Conservation (phyloP, 2,329 filamentous ascomycete genomes). For the Metarhizium anisopliae region DNA sequence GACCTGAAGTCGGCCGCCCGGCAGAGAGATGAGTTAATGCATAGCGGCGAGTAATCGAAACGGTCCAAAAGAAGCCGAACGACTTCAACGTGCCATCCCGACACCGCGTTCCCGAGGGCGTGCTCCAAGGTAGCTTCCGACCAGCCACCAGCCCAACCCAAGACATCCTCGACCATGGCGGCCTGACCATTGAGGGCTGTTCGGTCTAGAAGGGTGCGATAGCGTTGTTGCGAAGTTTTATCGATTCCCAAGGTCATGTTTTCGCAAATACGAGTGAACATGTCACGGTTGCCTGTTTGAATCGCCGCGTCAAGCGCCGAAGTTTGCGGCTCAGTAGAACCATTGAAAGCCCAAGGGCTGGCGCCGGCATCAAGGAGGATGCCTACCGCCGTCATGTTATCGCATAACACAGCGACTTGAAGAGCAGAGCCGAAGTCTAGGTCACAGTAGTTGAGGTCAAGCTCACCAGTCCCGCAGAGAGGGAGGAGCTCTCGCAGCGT, state of each 20-base stretch:
- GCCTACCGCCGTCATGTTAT: conserved; percentile 7
- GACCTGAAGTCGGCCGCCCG: background rate
- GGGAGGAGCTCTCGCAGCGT: background rate
- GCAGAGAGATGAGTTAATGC: conserved; percentile 3
- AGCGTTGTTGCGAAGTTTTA: background rate
- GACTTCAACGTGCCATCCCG: conserved; percentile 10
- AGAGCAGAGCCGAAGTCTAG: conserved; percentile 7
- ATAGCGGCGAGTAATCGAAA: conserved; percentile 3
- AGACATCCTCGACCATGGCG: conserved; percentile 9
- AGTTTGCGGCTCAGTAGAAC: background rate
- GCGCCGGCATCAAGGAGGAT: conserved; percentile 10
- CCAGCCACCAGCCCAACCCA: conserved; percentile 12
- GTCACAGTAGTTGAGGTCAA: conserved; percentile 3
- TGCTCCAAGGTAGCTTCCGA: background rate
- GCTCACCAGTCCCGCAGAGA: background rate
- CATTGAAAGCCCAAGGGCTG: conserved; percentile 1
- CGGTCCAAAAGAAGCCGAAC: conserved; percentile 5
- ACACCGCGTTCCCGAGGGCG: conserved; percentile 8
- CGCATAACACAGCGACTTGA: conserved; percentile 7
- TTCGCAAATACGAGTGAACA: conserved; percentile 4
- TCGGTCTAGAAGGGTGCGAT: conserved; percentile 3
- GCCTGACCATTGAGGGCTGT: conserved; percentile 10
- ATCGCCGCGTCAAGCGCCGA: conserved; percentile 1
- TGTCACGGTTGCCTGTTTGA: conserved; percentile 3
- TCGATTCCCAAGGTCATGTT: background rate